A percentile compares a stretch with the other conserved stretches of the same genome.
These are phyloP conservation scores for Debaryomycetaceae sp. DNA, from an alignment of 1,139 yeast genomes.

Conservation along the genomic window DNA sequence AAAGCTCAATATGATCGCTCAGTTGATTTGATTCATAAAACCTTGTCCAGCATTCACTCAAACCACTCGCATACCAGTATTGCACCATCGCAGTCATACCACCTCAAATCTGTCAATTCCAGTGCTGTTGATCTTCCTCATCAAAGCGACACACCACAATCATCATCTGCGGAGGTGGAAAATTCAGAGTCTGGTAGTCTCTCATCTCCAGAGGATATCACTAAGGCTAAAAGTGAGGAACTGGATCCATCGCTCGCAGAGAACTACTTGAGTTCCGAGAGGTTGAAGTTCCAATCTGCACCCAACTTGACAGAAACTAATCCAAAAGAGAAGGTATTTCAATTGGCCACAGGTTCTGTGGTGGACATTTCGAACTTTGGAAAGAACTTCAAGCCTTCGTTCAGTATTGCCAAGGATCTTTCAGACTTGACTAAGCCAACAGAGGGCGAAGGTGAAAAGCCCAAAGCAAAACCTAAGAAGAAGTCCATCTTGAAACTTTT, in stretches of 20 bases:
- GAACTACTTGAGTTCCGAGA: constrained; percentile 1
- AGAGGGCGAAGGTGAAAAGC: background rate
- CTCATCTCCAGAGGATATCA: background rate
- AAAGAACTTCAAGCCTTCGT: constrained; percentile 39
- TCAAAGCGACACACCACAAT: constrained; percentile 23
- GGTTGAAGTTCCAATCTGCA: constrained; percentile 18
- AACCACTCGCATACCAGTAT: background rate
- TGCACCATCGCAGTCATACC: background rate
- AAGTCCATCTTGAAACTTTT: constrained; percentile 25
- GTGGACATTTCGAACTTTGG: constrained; percentile 44
- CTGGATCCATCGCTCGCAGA: background rate
- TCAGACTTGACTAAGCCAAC: background rate
- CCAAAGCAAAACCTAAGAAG: constrained; percentile 7
- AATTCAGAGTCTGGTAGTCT: constrained; percentile 4
- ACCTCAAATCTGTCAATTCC: constrained; percentile 10
- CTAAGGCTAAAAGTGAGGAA: background rate
- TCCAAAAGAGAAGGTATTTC: constrained; percentile 15
- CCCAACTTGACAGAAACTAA: constrained; percentile 21
- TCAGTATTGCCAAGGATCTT: constrained; percentile 10
- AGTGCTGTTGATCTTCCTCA: background rate
- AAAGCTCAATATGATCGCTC: constrained; percentile 22
- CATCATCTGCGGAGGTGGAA: constrained; percentile 29
- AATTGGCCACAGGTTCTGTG: constrained; percentile 37
- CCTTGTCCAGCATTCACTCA: constrained; percentile 15
- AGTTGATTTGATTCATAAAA: constrained; percentile 25